Conservation (phyloP, 2,329 filamentous ascomycete genomes). For the Xylaria digitata region DNA sequence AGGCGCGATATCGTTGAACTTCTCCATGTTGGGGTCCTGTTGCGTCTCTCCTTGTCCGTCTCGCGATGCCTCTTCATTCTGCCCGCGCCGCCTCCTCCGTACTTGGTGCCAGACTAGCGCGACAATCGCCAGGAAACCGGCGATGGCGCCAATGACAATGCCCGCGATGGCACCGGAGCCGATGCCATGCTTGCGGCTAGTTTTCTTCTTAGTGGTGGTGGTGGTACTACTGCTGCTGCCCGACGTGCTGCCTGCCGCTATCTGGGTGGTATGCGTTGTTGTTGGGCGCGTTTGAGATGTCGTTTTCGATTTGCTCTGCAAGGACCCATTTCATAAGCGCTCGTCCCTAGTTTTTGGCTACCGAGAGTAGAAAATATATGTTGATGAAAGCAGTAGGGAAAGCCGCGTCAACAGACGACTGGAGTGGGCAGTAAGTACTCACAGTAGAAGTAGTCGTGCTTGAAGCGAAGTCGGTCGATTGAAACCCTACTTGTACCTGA, state of each 20-base stretch:
- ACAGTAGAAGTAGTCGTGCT: slow-evolving; percentile 17
- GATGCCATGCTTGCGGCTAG: not conserved
- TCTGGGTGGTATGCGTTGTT: not conserved
- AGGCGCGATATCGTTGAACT: too few relatives aligned
- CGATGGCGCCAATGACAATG: slow-evolving; percentile 26
- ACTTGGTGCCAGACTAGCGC: not conserved
- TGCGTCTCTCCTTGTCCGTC: not conserved
- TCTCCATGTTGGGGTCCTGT: not conserved
- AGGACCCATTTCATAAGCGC: not conserved
- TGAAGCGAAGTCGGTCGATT: slow-evolving; percentile 33
- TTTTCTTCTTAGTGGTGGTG: not conserved
- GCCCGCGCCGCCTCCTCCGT: not conserved
- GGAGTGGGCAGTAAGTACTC: not conserved
- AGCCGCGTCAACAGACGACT: too few relatives aligned
- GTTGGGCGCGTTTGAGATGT: not conserved
- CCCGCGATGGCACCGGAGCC: slow-evolving; percentile 24
- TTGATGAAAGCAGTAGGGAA: not conserved
- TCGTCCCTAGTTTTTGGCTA: not conserved
- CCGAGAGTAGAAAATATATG: too few relatives aligned
- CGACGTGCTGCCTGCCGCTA: not conserved
- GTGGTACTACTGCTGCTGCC: not conserved
- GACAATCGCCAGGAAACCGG: not conserved
- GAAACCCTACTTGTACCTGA: slow-evolving; percentile 39
- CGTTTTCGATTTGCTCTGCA: slow-evolving; percentile 6
- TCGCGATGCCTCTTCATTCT: not conserved